Evolutionary conservation across 345 rosid genomes (phyloP), one percentile per base, ranked within the genome.

Genomic region (Citrus inodora): DNA sequence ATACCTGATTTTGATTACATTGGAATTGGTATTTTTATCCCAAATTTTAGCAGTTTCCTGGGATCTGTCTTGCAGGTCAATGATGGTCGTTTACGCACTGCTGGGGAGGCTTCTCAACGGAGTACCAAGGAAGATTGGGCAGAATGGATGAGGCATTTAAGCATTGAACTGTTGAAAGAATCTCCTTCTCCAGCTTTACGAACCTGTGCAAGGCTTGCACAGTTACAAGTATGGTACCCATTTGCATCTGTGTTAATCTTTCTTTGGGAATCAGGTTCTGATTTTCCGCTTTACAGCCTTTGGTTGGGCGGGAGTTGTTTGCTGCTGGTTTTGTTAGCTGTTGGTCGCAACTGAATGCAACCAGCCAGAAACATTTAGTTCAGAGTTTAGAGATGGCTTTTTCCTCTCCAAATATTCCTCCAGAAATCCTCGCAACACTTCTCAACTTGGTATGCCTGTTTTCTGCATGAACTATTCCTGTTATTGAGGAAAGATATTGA

Each of bases 241-340:
- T 32, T 71, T 33, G 59, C 76, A 24, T 9, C 56, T 76, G 78
- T 69, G 17, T 67, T 10, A 78, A 40, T 63, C 58, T 77, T 60
- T 71, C 28, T 63, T 74, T 53, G 28, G 68, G 78, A 42, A 64
- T 82, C 19, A 70, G 70, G 58, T 83, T 75, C 78, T 85, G 71
- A 89, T 81, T 61, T 75, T 76, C 59, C 30, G n/a, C 66, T 61
- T 82, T 87, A 83, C 93, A 96, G 99, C 99, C 99, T 85, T 87
- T 90, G 77, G 93, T 92, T 78, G 99, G 99, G 73, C 90, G 99
- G 79, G 98, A 94, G 89, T 86, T 96, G 89, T 96, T 96, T 85
- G 97, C 99, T 68, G 99, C 99, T 82, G 98, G 99, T 81, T 96
- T 96, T 87, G 99, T 96, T 82, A 96, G 99, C 87, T 96, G 98